Percentiles rank a stretch among this genome's conserved stretches.
Evolutionary conservation across 768 basidiomycete species (phyloP).

Genomic region (Podaxis mareebaensis): DNA sequence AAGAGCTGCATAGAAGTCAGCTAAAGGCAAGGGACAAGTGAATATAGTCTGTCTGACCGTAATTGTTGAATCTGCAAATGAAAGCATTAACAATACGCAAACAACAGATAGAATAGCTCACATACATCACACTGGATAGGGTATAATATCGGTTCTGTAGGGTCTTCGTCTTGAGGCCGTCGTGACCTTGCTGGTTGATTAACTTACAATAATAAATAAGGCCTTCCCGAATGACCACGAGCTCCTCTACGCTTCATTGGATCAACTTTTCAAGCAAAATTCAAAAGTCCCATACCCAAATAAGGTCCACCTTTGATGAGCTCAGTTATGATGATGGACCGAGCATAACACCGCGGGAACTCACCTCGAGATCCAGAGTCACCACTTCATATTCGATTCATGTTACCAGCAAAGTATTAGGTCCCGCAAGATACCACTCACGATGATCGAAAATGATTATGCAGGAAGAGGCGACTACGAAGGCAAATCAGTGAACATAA

Average conservation of each 20-base stretch:
- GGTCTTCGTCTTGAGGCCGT: not conserved
- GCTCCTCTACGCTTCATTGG: slow-evolving; percentile 38
- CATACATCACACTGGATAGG: slow-evolving; percentile 51
- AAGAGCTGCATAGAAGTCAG: slow-evolving; percentile 7
- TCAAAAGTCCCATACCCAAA: slow-evolving; percentile 43
- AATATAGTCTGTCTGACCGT: slow-evolving; percentile 35
- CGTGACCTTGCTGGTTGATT: not conserved
- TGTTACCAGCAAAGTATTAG: not conserved
- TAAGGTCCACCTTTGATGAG: slow-evolving; percentile 43
- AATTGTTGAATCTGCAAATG: slow-evolving; percentile 49
- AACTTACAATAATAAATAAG: slow-evolving; percentile 53
- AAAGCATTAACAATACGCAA: not conserved
- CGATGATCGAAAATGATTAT: slow-evolving; percentile 58
- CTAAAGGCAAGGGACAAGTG: not conserved
- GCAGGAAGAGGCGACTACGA: slow-evolving; percentile 48
- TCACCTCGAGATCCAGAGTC: slow-evolving; percentile 54
- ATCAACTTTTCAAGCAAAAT: not conserved
- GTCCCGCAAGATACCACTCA: slow-evolving; percentile 27
- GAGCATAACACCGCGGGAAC: slow-evolving; percentile 6
- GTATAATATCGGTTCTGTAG: slow-evolving; percentile 61
- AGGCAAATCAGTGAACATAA: not conserved
- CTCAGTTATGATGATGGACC: slow-evolving; percentile 9
- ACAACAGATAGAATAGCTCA: slow-evolving; percentile 3
- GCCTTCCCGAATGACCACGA: slow-evolving; percentile 57
- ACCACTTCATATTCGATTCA: slow-evolving; percentile 34